Evolutionary conservation across 2,329 filamentous ascomycete species (phyloP).

Genomic region (Sarocladiaceae sp.): DNA sequence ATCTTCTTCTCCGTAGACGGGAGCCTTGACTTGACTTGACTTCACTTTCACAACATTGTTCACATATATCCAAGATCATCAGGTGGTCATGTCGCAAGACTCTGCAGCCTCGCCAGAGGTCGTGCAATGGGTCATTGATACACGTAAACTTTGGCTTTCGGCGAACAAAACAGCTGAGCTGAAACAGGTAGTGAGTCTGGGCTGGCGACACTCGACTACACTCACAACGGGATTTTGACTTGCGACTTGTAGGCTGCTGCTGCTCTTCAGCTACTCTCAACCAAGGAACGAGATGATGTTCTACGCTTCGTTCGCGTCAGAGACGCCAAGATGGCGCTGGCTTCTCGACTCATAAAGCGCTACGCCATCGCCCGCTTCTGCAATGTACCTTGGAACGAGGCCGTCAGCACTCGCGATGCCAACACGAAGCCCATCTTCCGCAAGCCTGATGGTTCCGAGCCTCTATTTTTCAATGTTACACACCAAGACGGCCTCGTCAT

Average conservation of each 20-base stretch:
- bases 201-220: not conserved
- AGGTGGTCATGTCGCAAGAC: not conserved
- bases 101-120: slow-evolving; percentile 23
- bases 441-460: slow-evolving; percentile 40
- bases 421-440: slow-evolving; percentile 48
- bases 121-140: slow-evolving; percentile 58
- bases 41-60: no score
- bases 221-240: not conserved
- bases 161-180: slow-evolving; percentile 43
- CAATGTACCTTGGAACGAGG: slow-evolving; percentile 53
- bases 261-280: slow-evolving; percentile 44
- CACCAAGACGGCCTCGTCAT: slow-evolving; percentile 73
- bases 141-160: slow-evolving; percentile 49
- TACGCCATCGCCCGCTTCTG: slow-evolving; percentile 56
- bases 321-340: slow-evolving; percentile 70
- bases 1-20: no score
- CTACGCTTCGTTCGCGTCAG: slow-evolving; percentile 58
- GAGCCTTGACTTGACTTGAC: no score
- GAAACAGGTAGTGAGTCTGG: slow-evolving; percentile 34
- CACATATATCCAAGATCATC: no score
- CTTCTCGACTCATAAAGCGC: slow-evolving; percentile 67
- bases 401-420: slow-evolving; percentile 18
- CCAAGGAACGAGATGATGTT: slow-evolving; percentile 50
- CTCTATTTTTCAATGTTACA: slow-evolving; percentile 66
- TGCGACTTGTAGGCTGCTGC: slow-evolving; percentile 38